Conservation (phyloP, 768 basidiomycete genomes). For the Mycena pura region DNA sequence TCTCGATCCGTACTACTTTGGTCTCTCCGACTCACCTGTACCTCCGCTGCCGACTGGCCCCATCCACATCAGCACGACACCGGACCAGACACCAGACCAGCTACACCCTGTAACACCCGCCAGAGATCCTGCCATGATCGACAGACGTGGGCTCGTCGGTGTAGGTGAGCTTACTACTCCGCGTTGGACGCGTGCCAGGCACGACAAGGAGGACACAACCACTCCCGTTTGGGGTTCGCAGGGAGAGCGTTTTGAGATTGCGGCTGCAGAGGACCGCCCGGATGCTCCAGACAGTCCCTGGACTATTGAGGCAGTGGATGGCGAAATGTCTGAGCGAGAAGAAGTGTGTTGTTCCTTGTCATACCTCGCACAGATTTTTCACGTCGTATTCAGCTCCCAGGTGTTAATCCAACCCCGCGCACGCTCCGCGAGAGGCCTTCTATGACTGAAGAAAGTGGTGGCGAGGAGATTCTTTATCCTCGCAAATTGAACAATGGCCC, state of each 20-base stretch:
- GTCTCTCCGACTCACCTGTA: slow-evolving; percentile 68
- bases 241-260: slow-evolving; percentile 50
- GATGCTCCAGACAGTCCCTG: slow-evolving; percentile 82
- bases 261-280: slow-evolving; percentile 49
- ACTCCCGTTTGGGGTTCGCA: slow-evolving; percentile 35
- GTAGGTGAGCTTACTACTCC: slow-evolving; percentile 98
- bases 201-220: slow-evolving; percentile 44
- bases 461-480: slow-evolving; percentile 89
- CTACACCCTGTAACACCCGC: slow-evolving; percentile 76
- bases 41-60: slow-evolving; percentile 55
- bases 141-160: slow-evolving; percentile 87
- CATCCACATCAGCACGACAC: slow-evolving; percentile 58
- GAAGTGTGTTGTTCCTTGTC: slow-evolving; percentile 54
- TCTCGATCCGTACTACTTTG: slow-evolving; percentile 90
- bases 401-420: slow-evolving; percentile 52
- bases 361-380: slow-evolving; percentile 3
- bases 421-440: slow-evolving; percentile 68
- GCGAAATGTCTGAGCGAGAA: slow-evolving; percentile 73
- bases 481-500: slow-evolving; percentile 52
- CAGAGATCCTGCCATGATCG: slow-evolving; percentile 79
- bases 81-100: slow-evolving; percentile 58
- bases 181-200: slow-evolving; percentile 75
- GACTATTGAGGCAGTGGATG: slow-evolving; percentile 89
- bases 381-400: slow-evolving; percentile 43
- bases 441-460: slow-evolving; percentile 83